phyloP scores from a whole-genome alignment of 2,329 filamentous ascomycete genomes.

The Xylariales sp. region DNA sequence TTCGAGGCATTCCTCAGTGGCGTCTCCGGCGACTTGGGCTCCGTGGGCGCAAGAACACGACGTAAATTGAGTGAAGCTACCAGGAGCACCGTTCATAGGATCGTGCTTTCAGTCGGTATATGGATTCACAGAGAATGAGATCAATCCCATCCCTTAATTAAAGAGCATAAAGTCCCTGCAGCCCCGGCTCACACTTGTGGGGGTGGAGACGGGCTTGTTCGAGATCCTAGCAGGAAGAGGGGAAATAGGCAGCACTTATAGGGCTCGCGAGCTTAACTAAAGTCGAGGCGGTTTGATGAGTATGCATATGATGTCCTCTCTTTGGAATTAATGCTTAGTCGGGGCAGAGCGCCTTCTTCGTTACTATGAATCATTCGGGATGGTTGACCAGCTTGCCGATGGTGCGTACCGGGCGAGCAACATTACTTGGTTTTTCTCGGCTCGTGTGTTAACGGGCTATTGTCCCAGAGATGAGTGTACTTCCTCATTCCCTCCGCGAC shows the following conservation, averaged over 20 bases:
- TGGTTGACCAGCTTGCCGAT: conserved; percentile 36
- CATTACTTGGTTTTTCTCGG: conserved; percentile 32
- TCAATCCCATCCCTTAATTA: background rate
- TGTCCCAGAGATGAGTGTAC: conserved; percentile 24
- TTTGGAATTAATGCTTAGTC: background rate
- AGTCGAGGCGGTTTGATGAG: conserved; percentile 36
- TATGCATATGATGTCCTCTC: conserved; percentile 5
- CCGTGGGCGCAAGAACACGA: background rate
- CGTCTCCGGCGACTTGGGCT: background rate
- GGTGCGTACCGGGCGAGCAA: conserved; percentile 37
- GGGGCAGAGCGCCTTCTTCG: conserved; percentile 37
- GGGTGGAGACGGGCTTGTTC: conserved; percentile 21
- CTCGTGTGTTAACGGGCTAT: conserved; percentile 16
- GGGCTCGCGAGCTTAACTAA: conserved; percentile 5
- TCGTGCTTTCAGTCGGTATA: conserved; percentile 27
- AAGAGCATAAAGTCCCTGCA: conserved; percentile 12
- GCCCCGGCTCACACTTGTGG: conserved; percentile 12
- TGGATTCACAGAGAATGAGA: background rate
- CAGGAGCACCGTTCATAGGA: conserved; percentile 33
- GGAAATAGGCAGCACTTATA: background rate
- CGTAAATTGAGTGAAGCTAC: conserved; percentile 29
- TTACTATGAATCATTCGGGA: conserved; percentile 40
- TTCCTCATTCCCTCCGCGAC: conserved; percentile 37
- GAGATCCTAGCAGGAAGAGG: background rate
- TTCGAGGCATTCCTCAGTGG: background rate